Evolutionary conservation across 192 early-diverging fungal species (phyloP).

Genomic region (Gonapodya prolifera): DNA sequence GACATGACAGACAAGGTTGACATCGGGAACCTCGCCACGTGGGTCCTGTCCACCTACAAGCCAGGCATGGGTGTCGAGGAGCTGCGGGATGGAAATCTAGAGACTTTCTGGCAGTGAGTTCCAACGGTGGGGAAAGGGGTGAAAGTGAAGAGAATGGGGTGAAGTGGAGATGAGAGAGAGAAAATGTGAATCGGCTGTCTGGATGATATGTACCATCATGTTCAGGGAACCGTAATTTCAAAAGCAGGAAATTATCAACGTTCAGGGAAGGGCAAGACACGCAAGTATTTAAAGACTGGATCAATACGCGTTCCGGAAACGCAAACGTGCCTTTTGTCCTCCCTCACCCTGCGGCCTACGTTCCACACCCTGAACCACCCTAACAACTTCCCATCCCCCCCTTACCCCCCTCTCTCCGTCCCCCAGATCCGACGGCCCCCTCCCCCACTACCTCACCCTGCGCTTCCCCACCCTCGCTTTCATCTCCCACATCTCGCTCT

Average conservation of each 20-base stretch:
- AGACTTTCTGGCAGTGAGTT: slow-evolving; percentile 75
- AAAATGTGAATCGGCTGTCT: too few species aligned
- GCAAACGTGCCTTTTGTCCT: too few species aligned
- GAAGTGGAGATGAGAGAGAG: too few species aligned
- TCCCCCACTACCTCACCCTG: neutral
- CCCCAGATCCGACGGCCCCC: neutral
- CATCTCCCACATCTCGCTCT: slow-evolving; percentile 48
- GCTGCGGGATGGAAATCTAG: slow-evolving; percentile 46
- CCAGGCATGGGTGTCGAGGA: slow-evolving; percentile 44
- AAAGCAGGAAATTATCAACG: too few species aligned
- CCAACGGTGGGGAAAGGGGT: too few species aligned
- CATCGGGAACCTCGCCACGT: slow-evolving; percentile 43
- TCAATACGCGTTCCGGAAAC: too few species aligned
- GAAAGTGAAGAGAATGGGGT: too few species aligned
- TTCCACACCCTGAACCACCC: too few species aligned
- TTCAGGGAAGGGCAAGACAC: too few species aligned
- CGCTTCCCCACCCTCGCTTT: slow-evolving; percentile 11
- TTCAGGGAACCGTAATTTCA: neutral
- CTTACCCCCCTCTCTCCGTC: slow-evolving; percentile 6
- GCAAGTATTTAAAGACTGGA: too few species aligned
- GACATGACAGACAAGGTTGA: slow-evolving; percentile 30
- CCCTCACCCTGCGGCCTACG: too few species aligned
- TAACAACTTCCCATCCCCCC: neutral
- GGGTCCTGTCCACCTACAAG: slow-evolving; percentile 58
- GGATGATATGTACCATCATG: too few species aligned